phyloP scores from a whole-genome alignment of 345 rosid species.

The Rhodamnia rubescens region DNA sequence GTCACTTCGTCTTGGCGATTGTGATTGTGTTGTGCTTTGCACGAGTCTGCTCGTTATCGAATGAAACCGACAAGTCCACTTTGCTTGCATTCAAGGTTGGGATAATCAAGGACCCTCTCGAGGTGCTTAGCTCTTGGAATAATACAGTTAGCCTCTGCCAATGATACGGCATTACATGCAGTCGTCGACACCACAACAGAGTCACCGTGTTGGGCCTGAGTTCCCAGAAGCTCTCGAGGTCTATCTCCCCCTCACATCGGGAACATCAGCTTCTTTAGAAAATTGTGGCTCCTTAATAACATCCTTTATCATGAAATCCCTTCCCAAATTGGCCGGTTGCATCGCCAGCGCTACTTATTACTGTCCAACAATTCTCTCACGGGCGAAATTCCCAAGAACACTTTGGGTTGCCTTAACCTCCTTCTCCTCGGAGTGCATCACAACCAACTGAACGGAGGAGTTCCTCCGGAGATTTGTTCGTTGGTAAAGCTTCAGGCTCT shows the following conservation, averaged over 20 bases:
- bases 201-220: background rate
- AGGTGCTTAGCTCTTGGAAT: background rate
- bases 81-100: background rate
- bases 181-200: background rate
- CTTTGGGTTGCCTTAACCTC: constrained; percentile 10
- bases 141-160: background rate
- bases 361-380: constrained; percentile 2
- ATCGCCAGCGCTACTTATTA: background rate
- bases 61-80: background rate
- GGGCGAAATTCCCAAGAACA: constrained; percentile 5
- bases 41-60: constrained; percentile 8
- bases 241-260: constrained; percentile 1
- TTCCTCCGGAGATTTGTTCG: constrained; percentile 9
- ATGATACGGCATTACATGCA: background rate
- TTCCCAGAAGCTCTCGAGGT: background rate
- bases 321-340: constrained; percentile 1
- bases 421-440: background rate
- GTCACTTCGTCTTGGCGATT: background rate
- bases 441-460: background rate
- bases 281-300: background rate
- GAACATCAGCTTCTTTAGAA: background rate
- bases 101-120: background rate
- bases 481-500: constrained; percentile 1
- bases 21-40: background rate
- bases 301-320: background rate